Conservation (phyloP, 768 basidiomycete species). For the Rickenella mellea region DNA sequence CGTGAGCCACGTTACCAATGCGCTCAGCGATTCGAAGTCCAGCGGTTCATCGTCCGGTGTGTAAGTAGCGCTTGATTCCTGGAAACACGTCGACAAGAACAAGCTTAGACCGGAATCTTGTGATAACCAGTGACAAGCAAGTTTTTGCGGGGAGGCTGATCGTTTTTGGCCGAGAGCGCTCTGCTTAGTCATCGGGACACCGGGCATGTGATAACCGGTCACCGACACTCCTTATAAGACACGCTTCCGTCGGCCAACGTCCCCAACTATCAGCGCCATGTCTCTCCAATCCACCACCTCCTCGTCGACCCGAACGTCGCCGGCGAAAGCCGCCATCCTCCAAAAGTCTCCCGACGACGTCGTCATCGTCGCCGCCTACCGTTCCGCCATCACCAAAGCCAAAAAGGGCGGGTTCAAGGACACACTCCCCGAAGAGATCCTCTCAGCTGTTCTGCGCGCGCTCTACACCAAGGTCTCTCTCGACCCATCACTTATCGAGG, state of each 20-base stretch:
- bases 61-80: too few relatives aligned
- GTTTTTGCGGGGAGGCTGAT: too few relatives aligned
- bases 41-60: too few relatives aligned
- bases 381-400: conserved; percentile 89
- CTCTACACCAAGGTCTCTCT: conserved; percentile 59
- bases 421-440: conserved; percentile 73
- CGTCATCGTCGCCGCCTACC: conserved; percentile 80
- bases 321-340: conserved; percentile 53
- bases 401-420: conserved; percentile 90
- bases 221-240: too few relatives aligned
- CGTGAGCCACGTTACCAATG: too few relatives aligned
- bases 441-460: conserved; percentile 67
- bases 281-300: conserved; percentile 3
- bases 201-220: too few relatives aligned
- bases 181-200: too few relatives aligned
- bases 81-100: too few relatives aligned
- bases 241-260: neutral
- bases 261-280: conserved; percentile 1
- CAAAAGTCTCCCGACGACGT: conserved; percentile 77
- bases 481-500: conserved; percentile 77
- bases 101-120: too few relatives aligned
- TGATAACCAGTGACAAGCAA: too few relatives aligned
- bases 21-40: too few relatives aligned
- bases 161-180: too few relatives aligned
- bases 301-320: conserved; percentile 5